Base-by-base conservation (phyloP, 495 filamentous ascomycete species). In the Hypoxylon cercidicola region DNA sequence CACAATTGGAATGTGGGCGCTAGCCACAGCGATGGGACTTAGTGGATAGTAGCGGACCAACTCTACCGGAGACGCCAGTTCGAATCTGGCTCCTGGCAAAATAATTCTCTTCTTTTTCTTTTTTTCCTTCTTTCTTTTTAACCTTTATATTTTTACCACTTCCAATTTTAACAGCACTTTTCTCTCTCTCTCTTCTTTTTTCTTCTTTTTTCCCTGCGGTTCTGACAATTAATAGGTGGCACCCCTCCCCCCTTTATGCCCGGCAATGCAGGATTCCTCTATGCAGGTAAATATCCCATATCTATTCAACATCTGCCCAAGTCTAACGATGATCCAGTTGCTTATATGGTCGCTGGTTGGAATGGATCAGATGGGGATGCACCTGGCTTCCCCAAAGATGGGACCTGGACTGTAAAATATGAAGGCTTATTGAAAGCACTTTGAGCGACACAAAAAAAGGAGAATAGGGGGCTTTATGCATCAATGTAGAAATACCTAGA, bases 211-310 rank as follows among this genome's bases (percentile, higher is more conserved):
- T n/a, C n/a, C n/a, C n/a, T n/a, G 12, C 3, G 21, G 18, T 18
- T n/a, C 41, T 65, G 43, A 59, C n/a, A 3, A 19, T 11, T 3
- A n/a, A 55, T 34, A 66, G 62, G 65, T 25, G 62, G 62, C 13
- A 69, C 69, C n/a, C 66, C 69, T 48, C 69, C 69, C 21, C 69
- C 69, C 28, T 72, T 72, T 25, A 44, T 72, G 40, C 61, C 65
- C 8, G 69, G 65, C 7, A 69, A 69, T 43, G 65, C 69, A 1
- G 69, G 69, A 0, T 72, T 72, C 35, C 65, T 72, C n/a, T 72
- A 71, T 28, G 69, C 69, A 18, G 56, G 64, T 71, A 35, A 55
- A 60, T 52, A 45, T 47, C n/a, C 25, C 10, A 8, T 4, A 56
- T 10, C 11, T 11, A 2, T 48, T 45, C 19, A 16, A 0, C 37